Evolutionary conservation across 495 filamentous ascomycete genomes (phyloP), one percentile per base, ranked within the genome.

Genomic region (Penicillium crystallinum): DNA sequence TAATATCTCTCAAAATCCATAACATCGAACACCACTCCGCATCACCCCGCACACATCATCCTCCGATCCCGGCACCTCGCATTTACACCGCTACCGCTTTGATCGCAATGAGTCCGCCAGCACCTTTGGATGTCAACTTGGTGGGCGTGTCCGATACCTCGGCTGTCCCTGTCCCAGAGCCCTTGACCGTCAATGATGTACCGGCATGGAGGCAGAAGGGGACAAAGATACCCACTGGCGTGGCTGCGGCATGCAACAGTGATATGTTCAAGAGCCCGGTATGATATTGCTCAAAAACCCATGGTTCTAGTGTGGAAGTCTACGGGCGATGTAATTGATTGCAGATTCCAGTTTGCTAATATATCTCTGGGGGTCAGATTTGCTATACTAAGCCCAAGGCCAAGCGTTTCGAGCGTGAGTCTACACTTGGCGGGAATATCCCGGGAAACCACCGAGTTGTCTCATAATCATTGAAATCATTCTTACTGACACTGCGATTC

Each of bases 391-490:
- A 91, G 66, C 87, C 87, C 0, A 83, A 82, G 63, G 86, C 92
- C 1, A 91, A 87, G 70, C 73, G 86, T 57, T 95, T 88, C 84
- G 88, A 96, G 65, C 81, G 89, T 92, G 71, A 77, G 86, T 82
- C 27, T 30, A 15, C 11, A 2, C 27, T 21, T 35, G 19, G n/a
- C 21, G 27, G 4, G n/a, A 21, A 14, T 44, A 49, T 27, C 7
- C 23, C 23, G 3, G 29, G 10, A 31, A 31, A 7, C 2, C 10
- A 53, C 33, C 1, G 3, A 1, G 29, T 1, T 18, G 6, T 18
- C 29, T 6, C 14, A 36, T 21, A 43, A 33, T 17, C 17, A n/a
- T 27, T 30, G 17, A 0, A 19, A 19, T 40, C 10, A 37, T 30
- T 45, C 43, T 54, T 29, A 57, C 21, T 43, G 4, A 0, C 14